phyloP scores from a whole-genome alignment of 2,329 filamentous ascomycete species.

The Arachnomyces sp. region DNA sequence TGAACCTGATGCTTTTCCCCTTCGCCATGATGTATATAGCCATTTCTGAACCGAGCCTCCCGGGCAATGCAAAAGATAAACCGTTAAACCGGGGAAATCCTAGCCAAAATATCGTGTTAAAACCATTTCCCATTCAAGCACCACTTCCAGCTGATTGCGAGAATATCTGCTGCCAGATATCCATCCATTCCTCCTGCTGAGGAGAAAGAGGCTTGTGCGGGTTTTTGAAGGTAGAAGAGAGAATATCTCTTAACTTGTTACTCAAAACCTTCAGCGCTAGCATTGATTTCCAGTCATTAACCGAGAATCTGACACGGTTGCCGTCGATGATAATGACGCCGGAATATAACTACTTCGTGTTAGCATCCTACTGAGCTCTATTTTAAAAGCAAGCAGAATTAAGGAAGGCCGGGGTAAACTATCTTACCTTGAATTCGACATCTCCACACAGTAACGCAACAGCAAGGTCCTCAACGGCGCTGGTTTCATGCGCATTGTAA shows the following conservation, averaged over 20 bases:
- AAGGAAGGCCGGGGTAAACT: neutral
- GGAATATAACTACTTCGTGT: conserved; percentile 59
- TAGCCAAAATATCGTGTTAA: neutral
- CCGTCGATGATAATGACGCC: conserved; percentile 82
- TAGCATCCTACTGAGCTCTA: conserved; percentile 1
- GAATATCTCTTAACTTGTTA: conserved; percentile 64
- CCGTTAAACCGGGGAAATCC: neutral
- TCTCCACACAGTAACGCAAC: conserved; percentile 82
- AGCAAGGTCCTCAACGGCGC: conserved; percentile 70
- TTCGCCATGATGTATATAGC: too few species aligned
- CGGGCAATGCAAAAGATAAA: too few species aligned
- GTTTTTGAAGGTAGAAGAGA: conserved; percentile 57
- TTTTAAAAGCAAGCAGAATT: neutral
- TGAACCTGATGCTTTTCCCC: too few species aligned
- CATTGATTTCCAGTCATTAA: conserved; percentile 84
- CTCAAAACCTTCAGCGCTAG: conserved; percentile 80
- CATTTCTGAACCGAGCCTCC: too few species aligned
- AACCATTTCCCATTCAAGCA: conserved; percentile 2
- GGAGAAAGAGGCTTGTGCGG: conserved; percentile 40
- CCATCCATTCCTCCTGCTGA: conserved; percentile 66
- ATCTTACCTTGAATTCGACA: conserved; percentile 68
- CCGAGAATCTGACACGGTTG: conserved; percentile 74
- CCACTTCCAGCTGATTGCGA: conserved; percentile 25
- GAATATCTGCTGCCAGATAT: conserved; percentile 66
- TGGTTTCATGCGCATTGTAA: conserved; percentile 87